Evolutionary conservation across 768 basidiomycete species (phyloP).

Genomic region (Phaffia tasmanica): DNA sequence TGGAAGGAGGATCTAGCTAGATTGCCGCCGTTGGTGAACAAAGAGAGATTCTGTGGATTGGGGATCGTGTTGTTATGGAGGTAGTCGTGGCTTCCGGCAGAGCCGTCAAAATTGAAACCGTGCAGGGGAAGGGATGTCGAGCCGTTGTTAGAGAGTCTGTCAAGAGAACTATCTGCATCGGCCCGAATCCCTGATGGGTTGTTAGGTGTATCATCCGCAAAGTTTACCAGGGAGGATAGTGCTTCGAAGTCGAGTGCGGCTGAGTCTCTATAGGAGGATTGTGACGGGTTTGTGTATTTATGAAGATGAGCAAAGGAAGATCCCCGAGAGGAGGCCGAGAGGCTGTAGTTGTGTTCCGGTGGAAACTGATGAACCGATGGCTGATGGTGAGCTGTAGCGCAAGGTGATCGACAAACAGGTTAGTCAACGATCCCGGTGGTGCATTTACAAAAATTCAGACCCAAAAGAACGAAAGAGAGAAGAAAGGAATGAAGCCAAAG

Average conservation of each 20-base stretch:
- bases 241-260: not conserved
- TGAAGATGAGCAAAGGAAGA: constrained; percentile 7
- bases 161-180: constrained; percentile 17
- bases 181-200: not conserved
- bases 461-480: not conserved
- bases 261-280: not conserved
- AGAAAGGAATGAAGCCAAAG: not conserved
- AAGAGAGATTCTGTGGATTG: not conserved
- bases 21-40: not conserved
- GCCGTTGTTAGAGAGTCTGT: not conserved
- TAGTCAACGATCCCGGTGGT: not conserved
- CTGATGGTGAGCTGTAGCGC: not conserved
- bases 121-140: not conserved
- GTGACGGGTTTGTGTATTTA: not conserved
- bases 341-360: not conserved
- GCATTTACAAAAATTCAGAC: not conserved
- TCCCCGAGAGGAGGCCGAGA: not conserved
- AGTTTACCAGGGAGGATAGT: constrained; percentile 3
- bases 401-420: not conserved
- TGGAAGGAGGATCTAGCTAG: not conserved
- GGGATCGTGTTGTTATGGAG: not conserved
- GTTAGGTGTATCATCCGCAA: not conserved
- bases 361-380: not conserved
- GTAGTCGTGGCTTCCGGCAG: not conserved
- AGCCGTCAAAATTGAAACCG: not conserved